Conservation (phyloP, 202 grass and related monocot species). For the Saccharum hybrid region DNA sequence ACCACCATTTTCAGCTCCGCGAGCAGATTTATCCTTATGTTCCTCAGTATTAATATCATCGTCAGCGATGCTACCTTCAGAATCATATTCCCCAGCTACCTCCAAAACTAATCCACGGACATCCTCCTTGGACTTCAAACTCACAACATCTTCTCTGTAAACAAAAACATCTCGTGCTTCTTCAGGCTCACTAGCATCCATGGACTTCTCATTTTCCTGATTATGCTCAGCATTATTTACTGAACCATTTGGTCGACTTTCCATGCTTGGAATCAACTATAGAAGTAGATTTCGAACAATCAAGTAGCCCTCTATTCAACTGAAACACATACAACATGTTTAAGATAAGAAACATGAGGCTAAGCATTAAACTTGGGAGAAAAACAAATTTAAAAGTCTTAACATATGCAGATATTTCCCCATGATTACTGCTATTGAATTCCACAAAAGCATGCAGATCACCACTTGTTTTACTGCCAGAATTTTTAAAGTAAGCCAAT, state of each 20-base stretch:
- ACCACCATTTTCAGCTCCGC: slow-evolving; percentile 42
- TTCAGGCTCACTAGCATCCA: slow-evolving; percentile 37
- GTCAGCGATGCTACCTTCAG: slow-evolving; percentile 75
- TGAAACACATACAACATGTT: slow-evolving; percentile 43
- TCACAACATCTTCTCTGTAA: slow-evolving; percentile 86
- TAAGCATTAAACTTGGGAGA: neutral
- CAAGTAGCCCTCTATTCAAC: slow-evolving; percentile 23
- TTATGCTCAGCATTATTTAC: slow-evolving; percentile 39
- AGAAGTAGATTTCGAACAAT: neutral
- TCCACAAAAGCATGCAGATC: neutral
- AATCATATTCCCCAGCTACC: slow-evolving; percentile 88
- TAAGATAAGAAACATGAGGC: neutral
- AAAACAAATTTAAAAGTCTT: neutral
- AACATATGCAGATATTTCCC: neutral
- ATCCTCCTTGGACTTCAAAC: slow-evolving; percentile 56
- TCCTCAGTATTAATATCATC: slow-evolving; percentile 63
- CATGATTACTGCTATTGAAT: neutral
- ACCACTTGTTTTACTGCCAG: neutral
- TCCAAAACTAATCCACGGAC: slow-evolving; percentile 76
- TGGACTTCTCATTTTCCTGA: slow-evolving; percentile 36
- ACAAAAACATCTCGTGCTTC: slow-evolving; percentile 54
- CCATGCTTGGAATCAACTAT: slow-evolving; percentile 48
- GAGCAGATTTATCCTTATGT: slow-evolving; percentile 40
- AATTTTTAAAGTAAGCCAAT: neutral
- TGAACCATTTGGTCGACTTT: slow-evolving; percentile 41